These are phyloP conservation scores for Pisolithus marmoratus DNA, from an alignment of 768 basidiomycete genomes.

Conservation along the genomic window DNA sequence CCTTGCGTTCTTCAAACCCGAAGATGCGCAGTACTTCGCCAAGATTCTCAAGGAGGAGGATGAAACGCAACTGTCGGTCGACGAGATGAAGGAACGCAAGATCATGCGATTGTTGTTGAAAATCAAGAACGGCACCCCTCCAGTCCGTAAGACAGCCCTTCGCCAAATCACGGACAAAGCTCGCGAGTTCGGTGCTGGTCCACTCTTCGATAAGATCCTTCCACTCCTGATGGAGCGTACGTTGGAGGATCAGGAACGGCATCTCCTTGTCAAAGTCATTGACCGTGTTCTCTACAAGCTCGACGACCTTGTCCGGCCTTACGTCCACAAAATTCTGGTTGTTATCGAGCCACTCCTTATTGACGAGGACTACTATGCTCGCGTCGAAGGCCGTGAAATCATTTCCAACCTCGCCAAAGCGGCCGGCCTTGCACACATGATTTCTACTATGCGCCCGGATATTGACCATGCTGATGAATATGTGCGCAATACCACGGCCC, in stretches of 20 bases:
- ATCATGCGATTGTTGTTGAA: slow-evolving; percentile 97
- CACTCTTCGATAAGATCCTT: slow-evolving; percentile 96
- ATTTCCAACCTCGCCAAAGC: slow-evolving; percentile 98
- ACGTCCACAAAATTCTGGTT: slow-evolving; percentile 98
- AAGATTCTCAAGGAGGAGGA: slow-evolving; percentile 96
- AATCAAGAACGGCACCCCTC: slow-evolving; percentile 99
- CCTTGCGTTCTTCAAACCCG: slow-evolving; percentile 96
- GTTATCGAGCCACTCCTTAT: slow-evolving; percentile 99
- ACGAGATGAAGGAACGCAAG: slow-evolving; percentile 99
- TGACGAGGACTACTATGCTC: slow-evolving; percentile 95
- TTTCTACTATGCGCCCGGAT: slow-evolving; percentile 99
- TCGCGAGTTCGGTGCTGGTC: slow-evolving; percentile 96
- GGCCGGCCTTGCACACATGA: slow-evolving; percentile 99
- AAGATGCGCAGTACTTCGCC: slow-evolving; percentile 97
- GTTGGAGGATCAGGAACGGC: slow-evolving; percentile 96
- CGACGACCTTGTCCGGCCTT: slow-evolving; percentile 96
- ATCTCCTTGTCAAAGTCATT: slow-evolving; percentile 97
- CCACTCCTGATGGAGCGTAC: slow-evolving; percentile 98
- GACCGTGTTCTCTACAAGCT: slow-evolving; percentile 98
- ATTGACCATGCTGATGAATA: slow-evolving; percentile 99
- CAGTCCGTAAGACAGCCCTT: slow-evolving; percentile 95
- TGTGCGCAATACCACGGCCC: slow-evolving; percentile 97
- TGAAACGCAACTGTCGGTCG: slow-evolving; percentile 85
- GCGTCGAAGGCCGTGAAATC: slow-evolving; percentile 98
- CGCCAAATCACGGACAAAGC: slow-evolving; percentile 99